Conservation (phyloP, 2,329 filamentous ascomycete genomes). For the Colletotrichum sojae region DNA sequence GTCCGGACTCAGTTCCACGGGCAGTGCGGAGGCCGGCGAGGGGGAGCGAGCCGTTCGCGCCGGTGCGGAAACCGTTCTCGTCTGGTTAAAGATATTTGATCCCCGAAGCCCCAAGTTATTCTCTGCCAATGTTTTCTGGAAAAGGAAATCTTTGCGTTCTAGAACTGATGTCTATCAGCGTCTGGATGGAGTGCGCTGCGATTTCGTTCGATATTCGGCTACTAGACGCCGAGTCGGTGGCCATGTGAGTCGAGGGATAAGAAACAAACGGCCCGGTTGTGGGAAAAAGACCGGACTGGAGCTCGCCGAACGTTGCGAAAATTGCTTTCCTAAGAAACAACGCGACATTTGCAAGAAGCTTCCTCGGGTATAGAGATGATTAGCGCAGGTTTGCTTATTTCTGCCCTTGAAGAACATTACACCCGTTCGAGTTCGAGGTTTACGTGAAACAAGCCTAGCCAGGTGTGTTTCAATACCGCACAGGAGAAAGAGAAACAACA, state of each 20-base stretch:
- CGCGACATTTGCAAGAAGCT: neutral
- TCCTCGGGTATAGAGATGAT: neutral
- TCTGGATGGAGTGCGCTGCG: neutral
- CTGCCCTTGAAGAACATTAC: constrained; percentile 4
- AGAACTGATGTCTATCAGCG: neutral
- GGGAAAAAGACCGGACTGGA: neutral
- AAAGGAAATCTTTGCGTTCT: neutral
- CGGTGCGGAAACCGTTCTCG: neutral
- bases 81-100: constrained; percentile 12
- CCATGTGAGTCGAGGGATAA: constrained; percentile 5
- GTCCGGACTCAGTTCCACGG: constrained; percentile 17
- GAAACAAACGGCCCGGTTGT: constrained; percentile 10
- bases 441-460: constrained; percentile 12
- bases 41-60: neutral
- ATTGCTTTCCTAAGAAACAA: neutral
- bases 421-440: neutral
- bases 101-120: neutral
- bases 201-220: neutral
- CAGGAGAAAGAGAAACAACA: constrained; percentile 7
- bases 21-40: constrained; percentile 13
- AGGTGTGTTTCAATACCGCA: constrained; percentile 14
- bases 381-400: neutral
- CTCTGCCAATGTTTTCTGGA: neutral
- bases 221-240: neutral
- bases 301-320: neutral